Evolutionary conservation across 805 yeast genomes (phyloP).

Genomic region (Saturnispora diversa): DNA sequence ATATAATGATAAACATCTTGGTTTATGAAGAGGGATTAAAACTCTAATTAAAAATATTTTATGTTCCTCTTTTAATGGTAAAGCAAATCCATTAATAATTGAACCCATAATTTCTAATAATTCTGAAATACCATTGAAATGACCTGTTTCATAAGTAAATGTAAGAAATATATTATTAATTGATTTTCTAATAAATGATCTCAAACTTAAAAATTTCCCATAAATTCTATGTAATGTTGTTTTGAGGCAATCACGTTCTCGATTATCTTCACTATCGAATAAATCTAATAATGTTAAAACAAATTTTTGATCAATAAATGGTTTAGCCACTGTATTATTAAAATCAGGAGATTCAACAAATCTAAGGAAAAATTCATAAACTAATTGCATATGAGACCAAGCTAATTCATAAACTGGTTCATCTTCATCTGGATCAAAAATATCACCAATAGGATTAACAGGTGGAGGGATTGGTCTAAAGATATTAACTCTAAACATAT

Average conservation of each 20-base stretch:
- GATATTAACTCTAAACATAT: constrained; percentile 81
- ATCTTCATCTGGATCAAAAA: constrained; percentile 97
- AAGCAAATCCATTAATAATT: constrained; percentile 94
- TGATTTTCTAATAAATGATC: constrained; percentile 86
- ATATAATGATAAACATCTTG: constrained; percentile 76
- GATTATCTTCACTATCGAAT: constrained; percentile 93
- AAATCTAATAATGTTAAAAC: constrained; percentile 73
- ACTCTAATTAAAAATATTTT: constrained; percentile 82
- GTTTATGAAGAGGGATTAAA: constrained; percentile 86
- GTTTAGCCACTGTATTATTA: constrained; percentile 87
- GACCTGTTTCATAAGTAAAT: constrained; percentile 89
- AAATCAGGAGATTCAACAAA: constrained; percentile 94
- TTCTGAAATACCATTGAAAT: constrained; percentile 95
- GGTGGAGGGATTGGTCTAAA: constrained; percentile 98
- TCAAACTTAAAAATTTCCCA: constrained; percentile 83
- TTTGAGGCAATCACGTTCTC: constrained; percentile 91
- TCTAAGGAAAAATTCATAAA: constrained; percentile 86
- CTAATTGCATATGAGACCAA: constrained; percentile 98
- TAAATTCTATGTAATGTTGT: constrained; percentile 93
- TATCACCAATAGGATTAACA: constrained; percentile 92
- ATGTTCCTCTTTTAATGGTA: constrained; percentile 95
- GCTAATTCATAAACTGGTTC: constrained; percentile 94
- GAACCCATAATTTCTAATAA: constrained; percentile 90
- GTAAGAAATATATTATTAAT: constrained; percentile 89
- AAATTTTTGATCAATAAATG: constrained; percentile 86